Evolutionary conservation across 192 early-diverging fungal species (phyloP), one percentile per base, ranked within the genome.

Genomic region (Linnemannia zychae): DNA sequence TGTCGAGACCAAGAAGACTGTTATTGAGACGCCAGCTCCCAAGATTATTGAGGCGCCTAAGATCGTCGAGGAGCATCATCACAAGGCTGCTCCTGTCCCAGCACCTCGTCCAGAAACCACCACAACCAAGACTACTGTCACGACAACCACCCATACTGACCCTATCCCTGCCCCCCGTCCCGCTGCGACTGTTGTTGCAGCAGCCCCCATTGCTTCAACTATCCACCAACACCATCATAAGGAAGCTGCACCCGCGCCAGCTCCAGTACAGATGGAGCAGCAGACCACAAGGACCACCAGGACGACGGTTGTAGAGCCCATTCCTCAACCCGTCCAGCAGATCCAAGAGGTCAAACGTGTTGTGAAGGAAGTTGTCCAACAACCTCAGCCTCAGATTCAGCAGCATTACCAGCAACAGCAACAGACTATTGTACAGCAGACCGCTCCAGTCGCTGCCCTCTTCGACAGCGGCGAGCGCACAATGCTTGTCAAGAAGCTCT

Each of bases 401-500:
- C 57, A 60, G 11, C 57, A 44, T 3, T 44, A 44, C 40, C 40
- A n/a, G n/a, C n/a, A 44, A 44, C 4, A 44, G 40, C 40, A 60
- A 31, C 57, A 60, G 24, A 60, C 12, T 9, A 31, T 60, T 20
- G n/a, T 13, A 4, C 57, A 60, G 13, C 57, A 28, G 20, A 11
- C 57, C 28, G 24, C 57, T 28, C 57, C 57, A 60, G 57, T 60
- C 7, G 57, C n/a, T 12, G 7, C 57, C 57, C 57, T 60, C 57
- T 31, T 69, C 36, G 20, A 69, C 36, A 38, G 31, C 0, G 77
- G 77, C 0, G 77, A 78, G 52, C 24, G 50, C 9, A 69, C 71
- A 22, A 49, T 78, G 4, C 60, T 69, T 36, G 69, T 78, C 18
- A 78, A 71, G 77, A 78, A 78, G 53, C 40, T 72, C 40, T 71